Conservation (phyloP, 345 rosid species). For the Eucalyptus marginata region DNA sequence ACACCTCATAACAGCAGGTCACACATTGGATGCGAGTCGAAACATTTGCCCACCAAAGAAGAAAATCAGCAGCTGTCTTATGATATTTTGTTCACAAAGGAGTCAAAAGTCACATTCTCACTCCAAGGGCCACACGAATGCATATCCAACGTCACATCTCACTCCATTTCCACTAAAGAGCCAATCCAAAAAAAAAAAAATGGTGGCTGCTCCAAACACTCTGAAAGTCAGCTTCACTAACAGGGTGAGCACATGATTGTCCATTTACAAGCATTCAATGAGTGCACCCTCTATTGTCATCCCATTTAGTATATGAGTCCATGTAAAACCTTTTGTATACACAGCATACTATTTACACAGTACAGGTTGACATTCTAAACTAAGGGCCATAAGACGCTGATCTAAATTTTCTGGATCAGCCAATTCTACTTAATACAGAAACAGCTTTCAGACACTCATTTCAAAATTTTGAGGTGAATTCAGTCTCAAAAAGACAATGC, state of each 20-base stretch:
- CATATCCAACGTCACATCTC: not conserved
- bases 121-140: not conserved
- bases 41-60: not conserved
- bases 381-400: not conserved
- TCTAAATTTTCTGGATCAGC: not conserved
- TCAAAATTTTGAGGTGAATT: not conserved
- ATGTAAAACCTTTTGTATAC: not conserved
- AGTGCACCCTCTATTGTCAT: not conserved
- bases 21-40: not conserved
- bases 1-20: not conserved
- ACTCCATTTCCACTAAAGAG: not conserved
- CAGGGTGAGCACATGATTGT: not conserved
- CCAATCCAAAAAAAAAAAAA: not conserved
- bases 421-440: not conserved
- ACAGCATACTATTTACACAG: not conserved
- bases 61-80: not conserved
- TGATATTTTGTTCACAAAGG: not conserved
- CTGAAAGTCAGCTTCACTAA: not conserved
- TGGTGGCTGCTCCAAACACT: not conserved
- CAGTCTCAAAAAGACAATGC: not conserved
- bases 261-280: not conserved
- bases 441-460: not conserved
- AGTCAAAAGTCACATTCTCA: not conserved
- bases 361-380: not conserved
- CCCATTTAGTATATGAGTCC: not conserved